Conservation (phyloP, 768 basidiomycete genomes). For the Heimioporus sp. region DNA sequence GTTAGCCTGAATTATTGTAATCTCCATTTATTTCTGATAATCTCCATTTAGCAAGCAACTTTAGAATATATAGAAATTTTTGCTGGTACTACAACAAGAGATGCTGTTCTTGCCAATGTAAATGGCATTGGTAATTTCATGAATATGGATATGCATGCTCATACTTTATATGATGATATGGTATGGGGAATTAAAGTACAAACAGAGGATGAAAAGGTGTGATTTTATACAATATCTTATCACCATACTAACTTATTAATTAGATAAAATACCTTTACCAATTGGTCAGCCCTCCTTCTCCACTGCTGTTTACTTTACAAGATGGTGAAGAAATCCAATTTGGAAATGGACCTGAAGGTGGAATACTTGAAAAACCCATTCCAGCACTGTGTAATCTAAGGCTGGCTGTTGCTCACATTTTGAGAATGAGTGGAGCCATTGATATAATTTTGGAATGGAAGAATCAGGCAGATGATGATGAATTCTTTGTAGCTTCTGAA, state of each 20-base stretch:
- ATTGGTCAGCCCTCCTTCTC: not conserved
- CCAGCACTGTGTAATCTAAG: not conserved
- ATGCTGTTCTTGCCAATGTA: too few relatives aligned
- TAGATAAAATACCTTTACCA: not conserved
- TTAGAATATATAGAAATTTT: slow-evolving; percentile 2
- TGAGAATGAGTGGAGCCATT: slow-evolving; percentile 7
- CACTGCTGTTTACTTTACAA: not conserved
- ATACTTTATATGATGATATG: not conserved
- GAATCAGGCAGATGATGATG: not conserved
- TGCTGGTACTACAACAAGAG: not conserved
- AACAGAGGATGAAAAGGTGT: not conserved
- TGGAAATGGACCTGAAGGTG: slow-evolving; percentile 1
- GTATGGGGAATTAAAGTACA: slow-evolving; percentile 1
- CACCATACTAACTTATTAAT: not conserved
- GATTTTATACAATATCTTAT: not conserved
- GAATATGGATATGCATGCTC: not conserved
- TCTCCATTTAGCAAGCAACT: not conserved
- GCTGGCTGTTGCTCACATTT: slow-evolving; percentile 4
- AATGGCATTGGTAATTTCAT: not conserved
- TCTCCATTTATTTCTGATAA: not conserved
- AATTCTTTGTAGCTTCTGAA: not conserved
- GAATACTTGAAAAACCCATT: not conserved
- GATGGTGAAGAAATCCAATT: slow-evolving; percentile 5
- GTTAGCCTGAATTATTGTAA: not conserved
- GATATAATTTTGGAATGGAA: slow-evolving; percentile 3